Base-by-base conservation (phyloP, 2,329 filamentous ascomycete genomes). In the Blastomyces silverae region DNA sequence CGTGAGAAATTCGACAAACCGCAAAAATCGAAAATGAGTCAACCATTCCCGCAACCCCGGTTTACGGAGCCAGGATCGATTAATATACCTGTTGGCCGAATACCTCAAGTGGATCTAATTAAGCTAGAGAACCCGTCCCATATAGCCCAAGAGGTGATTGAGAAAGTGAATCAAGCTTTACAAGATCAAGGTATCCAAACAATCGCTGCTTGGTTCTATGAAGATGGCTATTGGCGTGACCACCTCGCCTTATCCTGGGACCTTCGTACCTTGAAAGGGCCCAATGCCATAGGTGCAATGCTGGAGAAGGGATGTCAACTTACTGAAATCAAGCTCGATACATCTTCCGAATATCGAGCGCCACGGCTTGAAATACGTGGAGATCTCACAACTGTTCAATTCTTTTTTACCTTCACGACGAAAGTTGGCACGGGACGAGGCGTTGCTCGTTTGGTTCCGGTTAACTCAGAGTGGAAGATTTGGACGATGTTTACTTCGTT, bases 201-300 rank as follows among this genome's bases (percentile, higher is more conserved):
- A 20, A n/a, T 69, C 39, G 42, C 62, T n/a, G 46, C 63, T 2
- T 67, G 78, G 5, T 76, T 79, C 60, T 73, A 77, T 17, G 52
- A 59, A 13, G 75, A 77, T 20, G 76, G 76, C 13, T 78, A 75
- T 73, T 78, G 77, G 77, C 74, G 77, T 3, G 77, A 79, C 44
- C 74, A 76, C 67, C 69, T 78, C 31, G 72, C 72, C 4, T 66
- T 79, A 15, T 73, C 74, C 58, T 79, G 77, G 77, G 74, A 78
- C 48, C 71, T 77, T 62, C 76, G 72, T n/a, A 76, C 76, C 3
- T 67, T 77, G 22, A 72, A 73, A 50, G 71, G 69, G 2, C 69
- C 70, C n/a, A 59, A 68, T 1, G 70, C 71, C 8, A 78, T 79
- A 10, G 65, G 62, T 5, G 69, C 70, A 39, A 70, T 68, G 20